phyloP scores from a whole-genome alignment of 148 eudicot genomes.

The Pouteria glomerata region DNA sequence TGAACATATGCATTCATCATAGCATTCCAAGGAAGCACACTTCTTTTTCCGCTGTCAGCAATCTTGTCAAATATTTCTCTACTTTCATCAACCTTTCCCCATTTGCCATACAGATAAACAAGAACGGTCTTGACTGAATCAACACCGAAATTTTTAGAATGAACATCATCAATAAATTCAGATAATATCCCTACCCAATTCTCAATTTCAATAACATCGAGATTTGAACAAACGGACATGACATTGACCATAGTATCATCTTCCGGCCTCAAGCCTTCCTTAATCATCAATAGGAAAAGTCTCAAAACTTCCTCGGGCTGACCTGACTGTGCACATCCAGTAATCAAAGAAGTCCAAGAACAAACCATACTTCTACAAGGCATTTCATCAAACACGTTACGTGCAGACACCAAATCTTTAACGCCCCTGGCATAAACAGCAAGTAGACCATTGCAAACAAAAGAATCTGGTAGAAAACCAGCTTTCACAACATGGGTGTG shows the following conservation, averaged over 20 bases:
- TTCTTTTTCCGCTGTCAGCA: constrained; percentile 40
- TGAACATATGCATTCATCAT: constrained; percentile 66
- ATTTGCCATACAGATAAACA: constrained; percentile 61
- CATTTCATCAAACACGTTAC: constrained; percentile 69
- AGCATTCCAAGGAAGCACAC: constrained; percentile 75
- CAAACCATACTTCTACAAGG: constrained; percentile 43
- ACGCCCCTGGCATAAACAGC: constrained; percentile 51
- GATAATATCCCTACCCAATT: constrained; percentile 40
- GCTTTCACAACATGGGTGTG: constrained; percentile 46
- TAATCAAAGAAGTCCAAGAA: constrained; percentile 69
- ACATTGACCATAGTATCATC: constrained; percentile 63
- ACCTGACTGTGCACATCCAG: constrained; percentile 51
- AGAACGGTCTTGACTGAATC: constrained; percentile 46
- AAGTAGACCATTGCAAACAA: constrained; percentile 60
- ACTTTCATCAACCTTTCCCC: constrained; percentile 39
- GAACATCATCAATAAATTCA: constrained; percentile 11
- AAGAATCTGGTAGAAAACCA: constrained; percentile 32
- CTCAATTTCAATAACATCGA: constrained; percentile 25
- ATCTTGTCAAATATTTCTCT: constrained; percentile 57
- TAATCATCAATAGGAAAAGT: constrained; percentile 45
- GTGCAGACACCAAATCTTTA: constrained; percentile 48
- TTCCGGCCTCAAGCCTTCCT: constrained; percentile 39
- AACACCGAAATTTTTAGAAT: constrained; percentile 3
- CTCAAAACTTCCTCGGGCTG: constrained; percentile 46
- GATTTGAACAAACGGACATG: constrained; percentile 63